Base-by-base conservation (phyloP, 2,329 filamentous ascomycete genomes). In the Apiospora saccharicola region DNA sequence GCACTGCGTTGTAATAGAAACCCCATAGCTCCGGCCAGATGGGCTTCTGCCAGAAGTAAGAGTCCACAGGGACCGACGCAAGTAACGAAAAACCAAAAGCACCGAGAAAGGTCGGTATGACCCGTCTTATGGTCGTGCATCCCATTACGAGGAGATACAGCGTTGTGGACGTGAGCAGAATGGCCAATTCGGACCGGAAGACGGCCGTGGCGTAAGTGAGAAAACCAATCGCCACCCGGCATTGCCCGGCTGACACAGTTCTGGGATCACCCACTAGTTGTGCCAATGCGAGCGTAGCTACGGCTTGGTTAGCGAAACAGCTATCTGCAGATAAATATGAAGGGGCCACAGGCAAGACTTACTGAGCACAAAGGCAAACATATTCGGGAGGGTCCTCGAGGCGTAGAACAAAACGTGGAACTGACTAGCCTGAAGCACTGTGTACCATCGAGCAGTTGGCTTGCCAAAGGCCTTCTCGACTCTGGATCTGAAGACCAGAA, bases 361-460 rank as follows among this genome's bases (percentile, higher is more conserved):
- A 96, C 92, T 94, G 72, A 98, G 84, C 13, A 91, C 90, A 84
- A 98, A 96, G 26, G 96, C 95, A 83, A 98, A 97, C 93, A 97
- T 98, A 81, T 99, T 99, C 1, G 96, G 96, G 75, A 99, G 84
- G 2, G 95, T 96, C 73, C 96, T 89, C 22, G 95, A 96, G 19
- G 95, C 92, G 85, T 99, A 99, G 83, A 94, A 99, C 74, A 96
- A 88, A 74, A 97, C 85, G 83, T 99, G 96, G 79, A 99, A 99
- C 82, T 98, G 96, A 81, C 91, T 92, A 1, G 90, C 89, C 79
- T 95, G 92, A 71, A 98, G 86, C 51, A 94, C 74, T 4, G 92
- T 83, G 84, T 93, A 99, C 95, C 96, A 98, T 71, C 91, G 86
- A 5, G 90, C 92, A 4, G 91, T 89, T 5, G 86, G 86, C 41